A percentile compares a stretch with the other conserved stretches of the same genome.
Evolutionary conservation across 192 early-diverging fungal species (phyloP).

Genomic region (Polychytrium aggregatum): DNA sequence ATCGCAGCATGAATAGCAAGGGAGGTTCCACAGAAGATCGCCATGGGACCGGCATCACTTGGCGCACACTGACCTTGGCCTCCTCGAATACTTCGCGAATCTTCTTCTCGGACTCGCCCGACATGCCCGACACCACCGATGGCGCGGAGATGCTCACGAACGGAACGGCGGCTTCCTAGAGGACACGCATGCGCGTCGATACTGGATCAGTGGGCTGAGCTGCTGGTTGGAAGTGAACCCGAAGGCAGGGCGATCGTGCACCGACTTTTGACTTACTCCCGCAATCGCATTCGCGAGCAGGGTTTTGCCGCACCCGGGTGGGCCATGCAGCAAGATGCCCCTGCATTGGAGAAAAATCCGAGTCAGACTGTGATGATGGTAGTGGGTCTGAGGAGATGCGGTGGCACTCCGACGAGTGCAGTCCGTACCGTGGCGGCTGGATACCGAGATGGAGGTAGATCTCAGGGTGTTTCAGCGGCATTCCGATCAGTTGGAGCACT

Average conservation of each 20-base stretch:
- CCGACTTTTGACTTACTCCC: constrained; percentile 58
- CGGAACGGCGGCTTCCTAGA: constrained; percentile 71
- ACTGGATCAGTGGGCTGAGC: too few relatives aligned
- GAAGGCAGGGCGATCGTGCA: too few relatives aligned
- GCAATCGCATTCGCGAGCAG: constrained; percentile 93
- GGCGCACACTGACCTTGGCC: constrained; percentile 36
- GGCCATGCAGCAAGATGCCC: constrained; percentile 90
- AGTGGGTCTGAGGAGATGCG: not conserved
- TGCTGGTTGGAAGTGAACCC: too few relatives aligned
- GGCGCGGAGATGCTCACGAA: constrained; percentile 92
- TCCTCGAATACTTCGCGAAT: constrained; percentile 97
- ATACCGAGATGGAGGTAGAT: constrained; percentile 86
- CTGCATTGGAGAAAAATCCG: constrained; percentile 11
- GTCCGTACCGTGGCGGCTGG: constrained; percentile 55
- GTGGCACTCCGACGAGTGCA: not conserved
- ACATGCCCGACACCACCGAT: constrained; percentile 92
- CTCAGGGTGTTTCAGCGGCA: constrained; percentile 90
- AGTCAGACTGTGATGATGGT: not conserved
- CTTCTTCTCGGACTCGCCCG: constrained; percentile 97
- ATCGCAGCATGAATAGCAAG: too few relatives aligned
- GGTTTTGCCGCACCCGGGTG: constrained; percentile 96
- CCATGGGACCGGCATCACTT: not conserved
- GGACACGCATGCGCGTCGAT: not conserved
- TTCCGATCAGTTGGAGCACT: constrained; percentile 79
- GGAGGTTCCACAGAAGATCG: too few relatives aligned